Evolutionary conservation across 2,329 filamentous ascomycete genomes (phyloP).

Genomic region (Penicillium digitatum): DNA sequence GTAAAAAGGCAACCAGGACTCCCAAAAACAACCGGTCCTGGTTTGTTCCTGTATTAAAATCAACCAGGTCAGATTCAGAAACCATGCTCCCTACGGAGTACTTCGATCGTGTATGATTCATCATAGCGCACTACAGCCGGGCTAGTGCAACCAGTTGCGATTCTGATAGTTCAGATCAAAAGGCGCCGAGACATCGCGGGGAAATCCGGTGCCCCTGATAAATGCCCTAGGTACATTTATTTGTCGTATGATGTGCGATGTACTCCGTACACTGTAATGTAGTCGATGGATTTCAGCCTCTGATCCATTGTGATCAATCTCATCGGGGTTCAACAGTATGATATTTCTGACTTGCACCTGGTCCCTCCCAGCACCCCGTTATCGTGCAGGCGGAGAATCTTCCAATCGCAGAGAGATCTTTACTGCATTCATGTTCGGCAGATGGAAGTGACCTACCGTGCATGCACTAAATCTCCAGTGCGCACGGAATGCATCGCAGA

Average conservation of each 20-base stretch:
- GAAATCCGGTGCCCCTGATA: conserved; percentile 7
- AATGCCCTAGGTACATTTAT: neutral
- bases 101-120: conserved; percentile 16
- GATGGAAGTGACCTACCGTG: conserved; percentile 24
- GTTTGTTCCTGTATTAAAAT: conserved; percentile 2
- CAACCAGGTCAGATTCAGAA: conserved; percentile 10
- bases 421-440: conserved; percentile 18
- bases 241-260: neutral
- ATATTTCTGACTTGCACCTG: neutral
- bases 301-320: neutral
- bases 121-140: conserved; percentile 14
- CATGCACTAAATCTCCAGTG: conserved; percentile 22
- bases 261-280: neutral
- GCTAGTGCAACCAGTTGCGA: conserved; percentile 16
- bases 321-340: neutral
- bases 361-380: conserved; percentile 1
- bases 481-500: conserved; percentile 20
- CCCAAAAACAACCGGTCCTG: neutral
- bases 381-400: conserved; percentile 10
- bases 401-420: conserved; percentile 6
- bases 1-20: conserved; percentile 6
- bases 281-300: neutral
- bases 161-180: conserved; percentile 26
- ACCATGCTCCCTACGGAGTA: too few relatives aligned
- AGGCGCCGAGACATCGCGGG: conserved; percentile 15